Conservation (phyloP, 1,139 yeast genomes). For the Kluyveromyces sp. region DNA sequence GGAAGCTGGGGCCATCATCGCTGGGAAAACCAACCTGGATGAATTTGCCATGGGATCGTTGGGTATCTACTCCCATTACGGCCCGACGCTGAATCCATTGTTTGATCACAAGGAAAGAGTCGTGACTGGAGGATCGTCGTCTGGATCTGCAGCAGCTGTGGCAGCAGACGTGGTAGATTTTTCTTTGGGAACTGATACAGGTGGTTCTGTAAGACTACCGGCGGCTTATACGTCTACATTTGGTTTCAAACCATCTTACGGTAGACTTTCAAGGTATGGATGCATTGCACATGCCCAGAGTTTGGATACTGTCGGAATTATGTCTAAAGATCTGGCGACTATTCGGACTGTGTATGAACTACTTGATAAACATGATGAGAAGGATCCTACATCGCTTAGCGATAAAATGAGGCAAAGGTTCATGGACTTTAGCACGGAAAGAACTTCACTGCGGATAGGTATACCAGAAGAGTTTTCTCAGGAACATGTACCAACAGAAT, state of each 20-base stretch:
- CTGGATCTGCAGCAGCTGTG: conserved; percentile 93
- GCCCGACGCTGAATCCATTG: conserved; percentile 64
- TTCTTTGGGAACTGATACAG: conserved; percentile 90
- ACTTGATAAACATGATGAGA: conserved; percentile 54
- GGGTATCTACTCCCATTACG: conserved; percentile 51
- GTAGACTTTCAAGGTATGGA: conserved; percentile 87
- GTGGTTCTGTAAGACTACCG: conserved; percentile 91
- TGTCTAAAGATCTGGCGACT: conserved; percentile 44
- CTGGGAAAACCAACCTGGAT: conserved; percentile 90
- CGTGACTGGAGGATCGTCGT: conserved; percentile 88
- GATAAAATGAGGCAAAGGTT: conserved; percentile 33
- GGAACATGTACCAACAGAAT: conserved; percentile 44
- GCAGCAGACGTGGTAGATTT: conserved; percentile 62
- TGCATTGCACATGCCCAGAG: conserved; percentile 90
- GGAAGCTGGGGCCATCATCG: conserved; percentile 40
- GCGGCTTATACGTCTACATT: conserved; percentile 77
- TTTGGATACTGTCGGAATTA: conserved; percentile 86
- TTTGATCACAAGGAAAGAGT: conserved; percentile 31
- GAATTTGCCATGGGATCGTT: conserved; percentile 97
- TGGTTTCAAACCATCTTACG: conserved; percentile 93
- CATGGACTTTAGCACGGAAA: conserved; percentile 15
- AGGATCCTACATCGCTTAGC: conserved; percentile 74
- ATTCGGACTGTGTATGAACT: conserved; percentile 46
- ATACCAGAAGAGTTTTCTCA: conserved; percentile 61
- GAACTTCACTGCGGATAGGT: conserved; percentile 47